Base-by-base conservation (phyloP, 257 asterid genomes). In the Verbena officinalis region DNA sequence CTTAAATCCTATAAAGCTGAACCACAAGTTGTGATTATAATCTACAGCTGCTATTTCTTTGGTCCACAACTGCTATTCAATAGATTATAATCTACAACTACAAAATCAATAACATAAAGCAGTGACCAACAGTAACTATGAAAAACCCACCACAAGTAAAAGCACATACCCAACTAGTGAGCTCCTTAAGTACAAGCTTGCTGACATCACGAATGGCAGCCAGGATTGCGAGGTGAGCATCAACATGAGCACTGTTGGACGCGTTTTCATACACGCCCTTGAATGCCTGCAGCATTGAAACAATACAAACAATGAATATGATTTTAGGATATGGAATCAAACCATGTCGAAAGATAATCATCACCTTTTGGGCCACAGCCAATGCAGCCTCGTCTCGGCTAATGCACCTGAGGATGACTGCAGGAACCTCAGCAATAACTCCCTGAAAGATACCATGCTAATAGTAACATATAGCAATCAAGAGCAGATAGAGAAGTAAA, bases 321-420 rank as follows among this genome's bases (percentile, higher is more conserved):
- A n/a, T 44, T 51, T n/a, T 19, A 17, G 31, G 55, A 62, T 42
- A 53, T n/a, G 51, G 39, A 65, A 44, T 33, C 21, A 24, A 72
- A 58, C 1, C 38, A 61, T 40, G 34, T 39, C 56, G 19, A 14
- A 27, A 34, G 51, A 64, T 40, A 59, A 50, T 56, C 36, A 48
- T 43, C 63, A 94, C 99, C 95, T 86, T 90, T 72, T 94, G 97
- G 69, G 99, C 97, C 68, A 94, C 96, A 50, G 97, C 99, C 74
- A 86, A 68, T 65, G 99, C 99, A 58, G 96, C 97, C 84, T 90
- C 96, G 61, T 94, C 99, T 71, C 97, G 90, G 77, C 91, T 88
- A 71, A 90, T 75, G 68, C 97, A 90, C 75, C 89, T 86, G 56
- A 90, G 83, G 59, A 94, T 77, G 64, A 94, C 86, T 30, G 89